Base-by-base conservation (phyloP, 1,139 yeast genomes). In the Protomyces pachydermus region DNA sequence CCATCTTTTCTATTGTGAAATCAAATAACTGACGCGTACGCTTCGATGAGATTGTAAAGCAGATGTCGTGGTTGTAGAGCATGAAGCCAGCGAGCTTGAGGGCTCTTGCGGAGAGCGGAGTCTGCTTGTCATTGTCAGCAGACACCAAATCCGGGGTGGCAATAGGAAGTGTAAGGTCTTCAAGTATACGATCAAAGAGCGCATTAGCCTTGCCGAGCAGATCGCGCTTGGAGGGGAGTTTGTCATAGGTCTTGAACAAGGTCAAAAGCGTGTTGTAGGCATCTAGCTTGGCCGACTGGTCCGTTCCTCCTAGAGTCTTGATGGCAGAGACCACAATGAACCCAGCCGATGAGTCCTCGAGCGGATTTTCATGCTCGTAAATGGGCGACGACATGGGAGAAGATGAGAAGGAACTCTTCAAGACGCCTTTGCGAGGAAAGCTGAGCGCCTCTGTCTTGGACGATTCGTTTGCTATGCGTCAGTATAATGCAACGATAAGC, bases 41-140 rank as follows among this genome's bases (percentile, higher is more conserved):
- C 18, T 54, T 57, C n/a, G 60, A 34, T 20, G 68, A 66, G 4
- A 69, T 61, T n/a, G 39, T 28, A 3, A 56, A 51, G 18, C 65
- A 66, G 10, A 69, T 38, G 12, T 46, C 32, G n/a, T 57, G 62
- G 25, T 64, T 48, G 28, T 64, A 60, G 9, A 67, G 63, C 28
- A 69, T 52, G n/a, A 54, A 50, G 10, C 65, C 65, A 32, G 69
- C 66, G 3, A 68, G 48, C 52, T 65, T 68, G 46, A 68, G 55
- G 6, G 68, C 63, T 25, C 54, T 56, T 28, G 61, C 35, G 16
- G 42, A 56, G 3, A 61, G 34, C 18, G 64, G 63, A 35, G 28
- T 34, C 37, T 50, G 45, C 52, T 67, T 61, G 57, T 39, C 28
- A 10, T 32, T 18, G 16, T 14, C 14, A 18, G 16, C 42, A 14